Base-by-base conservation (phyloP, 2,329 filamentous ascomycete species). In the Xylaria polymorpha region DNA sequence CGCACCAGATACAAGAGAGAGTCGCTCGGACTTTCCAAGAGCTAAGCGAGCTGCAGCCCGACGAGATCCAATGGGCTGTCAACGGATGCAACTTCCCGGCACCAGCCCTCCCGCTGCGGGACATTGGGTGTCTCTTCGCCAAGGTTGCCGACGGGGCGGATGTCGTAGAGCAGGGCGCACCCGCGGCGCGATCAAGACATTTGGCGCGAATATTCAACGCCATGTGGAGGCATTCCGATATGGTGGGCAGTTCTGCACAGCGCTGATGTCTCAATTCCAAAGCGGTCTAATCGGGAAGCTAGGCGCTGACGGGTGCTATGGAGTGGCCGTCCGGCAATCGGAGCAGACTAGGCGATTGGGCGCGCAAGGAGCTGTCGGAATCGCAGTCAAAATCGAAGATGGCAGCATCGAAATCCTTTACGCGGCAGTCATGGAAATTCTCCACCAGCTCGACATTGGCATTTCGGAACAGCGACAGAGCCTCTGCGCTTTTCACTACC, bases 361-460 rank as follows among this genome's bases (percentile, higher is more conserved):
- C 4, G 50, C 50, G 5, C 15, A 32, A 32, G 29, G 29, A 35
- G 29, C 29, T 14, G 10, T 53, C 29, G 50, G 50, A n/a, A 53
- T 37, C 15, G 29, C 50, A 32, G 50, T 53, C 10, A 53, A 53
- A 53, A 35, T 53, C 29, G 50, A 53, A 53, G 50, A 53, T 29
- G 50, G 29, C 4, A 37, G 3, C n/a, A 37, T 35, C 29, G 29
- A 53, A 32, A 53, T 53, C 9, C 29, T 53, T 5, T 53, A 53
- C 7, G 18, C 50, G 18, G 50, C 29, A 5, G 50, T 35, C 3
- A 35, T 53, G 50, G 29, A 53, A n/a, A 53, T 53, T 32, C 50
- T 53, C 18, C 25, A 53, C 3, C 50, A 20, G 29, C 29, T 53
- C 7, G 8, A 35, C 5, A 53, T 53, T 20, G 29, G 50, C 18